Base-by-base conservation (phyloP, 768 basidiomycete species). In the Clitopilus passeckerianus region DNA sequence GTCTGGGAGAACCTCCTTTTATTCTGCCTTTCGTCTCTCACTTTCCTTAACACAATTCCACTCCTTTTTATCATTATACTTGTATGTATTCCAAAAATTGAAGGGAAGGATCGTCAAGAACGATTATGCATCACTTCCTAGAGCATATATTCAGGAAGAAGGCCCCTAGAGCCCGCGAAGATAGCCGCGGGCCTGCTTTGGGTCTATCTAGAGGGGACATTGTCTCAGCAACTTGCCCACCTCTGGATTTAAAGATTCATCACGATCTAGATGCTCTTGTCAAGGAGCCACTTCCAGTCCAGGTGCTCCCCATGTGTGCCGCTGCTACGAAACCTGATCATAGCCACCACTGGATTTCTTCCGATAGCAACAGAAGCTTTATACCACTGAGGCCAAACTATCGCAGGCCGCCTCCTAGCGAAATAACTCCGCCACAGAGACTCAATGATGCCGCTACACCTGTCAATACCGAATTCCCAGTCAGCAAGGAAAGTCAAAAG, bases 221-320 rank as follows among this genome's bases (percentile, higher is more conserved):
- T 30, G 7, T 3, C 27, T 30, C 27, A 30, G 7, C 27, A 30
- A 7, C 3, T 30, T 30, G 27, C 27, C 27, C 54, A 43, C 61
- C 54, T 27, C 54, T 70, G 12, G 64, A 69, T 34, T 70, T 67
- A 27, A 75, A 70, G 63, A 78, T 79, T 41, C 77, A 76, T 54
- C 72, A 75, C 54, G 66, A 79, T 58, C 65, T 77, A 24, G 68
- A 73, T 59, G 68, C 70, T 33, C 64, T 74, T 22, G 60, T 69
- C 37, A 65, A 71, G n/a, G 65, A 70, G 33, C 41, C 56, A 1
- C 54, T 54, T 35, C 57, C 63, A n/a, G 34, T 64, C 24, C 46
- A 53, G 53, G 23, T n/a, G 30, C n/a, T 53, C 30, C 16, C 53
- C 22, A 30, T 23, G 0, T n/a, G 6, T 22, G 14, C 16, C 33